Evolutionary conservation across 2,329 filamentous ascomycete genomes (phyloP).

Genomic region (Aspergillus transmontanensis): DNA sequence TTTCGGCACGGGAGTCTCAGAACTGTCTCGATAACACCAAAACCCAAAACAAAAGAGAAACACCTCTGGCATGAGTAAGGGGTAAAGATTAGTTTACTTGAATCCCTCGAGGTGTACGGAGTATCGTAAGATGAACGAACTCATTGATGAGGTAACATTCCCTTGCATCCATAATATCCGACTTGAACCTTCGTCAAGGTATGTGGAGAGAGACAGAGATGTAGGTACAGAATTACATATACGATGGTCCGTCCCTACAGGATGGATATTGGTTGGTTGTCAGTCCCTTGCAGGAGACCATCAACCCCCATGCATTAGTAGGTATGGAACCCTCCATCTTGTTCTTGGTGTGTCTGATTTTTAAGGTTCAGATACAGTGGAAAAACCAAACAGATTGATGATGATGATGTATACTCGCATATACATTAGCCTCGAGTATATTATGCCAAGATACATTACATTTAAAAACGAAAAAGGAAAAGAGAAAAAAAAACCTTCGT

Average conservation of each 20-base stretch:
- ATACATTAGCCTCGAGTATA: no score
- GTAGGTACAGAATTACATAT: neutral
- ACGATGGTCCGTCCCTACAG: neutral
- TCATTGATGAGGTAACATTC: neutral
- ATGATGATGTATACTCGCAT: no score
- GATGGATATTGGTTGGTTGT: neutral
- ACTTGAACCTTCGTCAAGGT: neutral
- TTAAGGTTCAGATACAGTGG: neutral
- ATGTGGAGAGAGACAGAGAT: neutral
- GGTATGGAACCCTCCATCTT: neutral
- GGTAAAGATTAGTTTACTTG: neutral
- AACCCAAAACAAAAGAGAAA: neutral
- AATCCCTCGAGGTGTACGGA: neutral
- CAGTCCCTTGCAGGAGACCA: slow-evolving; percentile 3
- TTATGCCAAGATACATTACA: no score
- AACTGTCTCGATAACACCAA: neutral
- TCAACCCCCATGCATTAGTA: neutral
- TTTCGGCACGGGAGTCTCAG: neutral
- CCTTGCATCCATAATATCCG: neutral
- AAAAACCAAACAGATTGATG: no score
- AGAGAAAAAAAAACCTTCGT: neutral
- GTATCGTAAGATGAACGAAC: neutral
- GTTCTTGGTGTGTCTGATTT: neutral
- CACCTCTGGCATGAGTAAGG: slow-evolving; percentile 11
- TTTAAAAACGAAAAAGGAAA: no score